Evolutionary conservation across 2,329 filamentous ascomycete species (phyloP), one percentile per base, ranked within the genome.

Genomic region (Neoascochyta sp.): DNA sequence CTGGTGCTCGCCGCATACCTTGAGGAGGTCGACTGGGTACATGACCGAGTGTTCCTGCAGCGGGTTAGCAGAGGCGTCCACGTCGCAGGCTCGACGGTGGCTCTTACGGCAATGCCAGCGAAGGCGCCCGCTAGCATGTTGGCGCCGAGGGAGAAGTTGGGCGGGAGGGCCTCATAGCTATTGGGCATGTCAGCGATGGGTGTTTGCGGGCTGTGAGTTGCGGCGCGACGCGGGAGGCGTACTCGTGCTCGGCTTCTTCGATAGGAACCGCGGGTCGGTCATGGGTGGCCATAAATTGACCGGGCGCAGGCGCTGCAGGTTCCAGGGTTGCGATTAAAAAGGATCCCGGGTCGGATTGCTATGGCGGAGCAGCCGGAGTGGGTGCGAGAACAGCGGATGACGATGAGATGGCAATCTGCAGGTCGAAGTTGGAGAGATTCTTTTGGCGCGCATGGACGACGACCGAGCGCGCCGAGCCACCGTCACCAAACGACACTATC

Each of bases 81-180:
- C 22, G 38, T 25, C 30, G 34, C 37, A 32, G 34, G 36, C 26
- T 31, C 26, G 23, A 36, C 26, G 37, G 42, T 31, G 32, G 56
- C 81, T n/a, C n/a, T 52, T 80, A 93, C 87, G 55, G 89, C 87
- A 68, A 95, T 93, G 52, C 92, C 92, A 37, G 92, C 92, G 68
- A 96, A 95, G 50, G 92, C 92, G 63, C 92, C 92, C 33, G 92
- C 92, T 43, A 82, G 72, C 88, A 96, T 95, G 67, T 96, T 98
- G 63, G 92, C 87, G 46, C 83, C 70, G 58, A 96, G 75, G 52
- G 88, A 92, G 73, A 95, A 95, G 68, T 95, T 94, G 47, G 89
- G 85, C 44, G 90, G 89, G 35, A 98, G 78, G 46, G 83, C 81
- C 76, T 96, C 90, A 76, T 96, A 96, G 69, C 79, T 82, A 45